Evolutionary conservation across 2,329 filamentous ascomycete species (phyloP).

Genomic region (Colletotrichum sansevieriae): DNA sequence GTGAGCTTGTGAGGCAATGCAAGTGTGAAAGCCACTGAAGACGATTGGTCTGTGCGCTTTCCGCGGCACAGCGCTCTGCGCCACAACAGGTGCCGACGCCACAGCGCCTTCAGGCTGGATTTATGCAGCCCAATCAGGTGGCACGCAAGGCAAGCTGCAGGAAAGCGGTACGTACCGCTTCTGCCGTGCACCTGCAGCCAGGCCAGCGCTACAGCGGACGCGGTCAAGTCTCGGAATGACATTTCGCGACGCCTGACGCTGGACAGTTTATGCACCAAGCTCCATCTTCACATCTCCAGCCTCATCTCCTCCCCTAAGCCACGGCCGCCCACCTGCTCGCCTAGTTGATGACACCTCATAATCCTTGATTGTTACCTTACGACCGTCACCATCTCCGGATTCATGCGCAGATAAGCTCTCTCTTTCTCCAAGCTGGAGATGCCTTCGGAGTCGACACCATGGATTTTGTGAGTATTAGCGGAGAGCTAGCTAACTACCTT

Average conservation of each 20-base stretch:
- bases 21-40: neutral
- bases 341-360: slow-evolving; percentile 26
- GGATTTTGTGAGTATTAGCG: slow-evolving; percentile 65
- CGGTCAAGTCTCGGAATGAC: slow-evolving; percentile 43
- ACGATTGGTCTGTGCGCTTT: neutral
- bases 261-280: slow-evolving; percentile 47
- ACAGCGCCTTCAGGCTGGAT: too few species aligned
- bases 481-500: neutral
- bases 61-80: too few species aligned
- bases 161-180: slow-evolving; percentile 18
- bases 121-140: neutral
- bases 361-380: neutral
- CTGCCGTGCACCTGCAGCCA: neutral
- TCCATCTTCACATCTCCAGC: slow-evolving; percentile 5
- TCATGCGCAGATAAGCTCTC: slow-evolving; percentile 33
- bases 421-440: slow-evolving; percentile 53
- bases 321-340: neutral
- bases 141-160: neutral
- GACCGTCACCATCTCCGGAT: neutral
- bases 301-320: slow-evolving; percentile 17
- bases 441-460: slow-evolving; percentile 60
- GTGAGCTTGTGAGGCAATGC: neutral
- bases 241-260: slow-evolving; percentile 51
- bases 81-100: too few species aligned
- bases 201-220: slow-evolving; percentile 11